Percentiles rank a stretch among this genome's conserved stretches.
Evolutionary conservation across 1,139 yeast genomes (phyloP).

Genomic region (Debaryomycetaceae sp.): DNA sequence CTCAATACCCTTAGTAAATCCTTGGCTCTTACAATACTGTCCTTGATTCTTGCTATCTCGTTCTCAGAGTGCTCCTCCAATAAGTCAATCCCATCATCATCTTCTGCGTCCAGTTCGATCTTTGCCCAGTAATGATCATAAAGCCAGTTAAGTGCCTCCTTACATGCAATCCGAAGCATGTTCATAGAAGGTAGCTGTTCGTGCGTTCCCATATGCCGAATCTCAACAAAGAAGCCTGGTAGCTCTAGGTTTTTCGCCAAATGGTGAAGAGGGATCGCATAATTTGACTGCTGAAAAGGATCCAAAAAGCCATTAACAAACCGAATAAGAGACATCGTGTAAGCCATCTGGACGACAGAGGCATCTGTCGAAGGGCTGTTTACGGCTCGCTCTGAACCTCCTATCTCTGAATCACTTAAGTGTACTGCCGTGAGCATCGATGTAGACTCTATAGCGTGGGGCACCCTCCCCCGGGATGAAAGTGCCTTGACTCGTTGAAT

Average conservation of each 20-base stretch:
- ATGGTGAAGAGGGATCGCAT: constrained; percentile 73
- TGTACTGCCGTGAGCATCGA: constrained; percentile 55
- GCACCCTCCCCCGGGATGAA: constrained; percentile 38
- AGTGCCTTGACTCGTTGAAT: constrained; percentile 46
- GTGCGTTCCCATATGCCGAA: constrained; percentile 90
- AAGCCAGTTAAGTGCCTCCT: constrained; percentile 73
- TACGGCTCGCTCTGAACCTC: constrained; percentile 10
- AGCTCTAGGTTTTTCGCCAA: constrained; percentile 67
- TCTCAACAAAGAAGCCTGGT: constrained; percentile 84
- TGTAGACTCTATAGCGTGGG: constrained; percentile 54
- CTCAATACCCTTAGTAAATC: constrained; percentile 3
- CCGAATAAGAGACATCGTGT: constrained; percentile 75
- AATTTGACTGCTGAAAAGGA: constrained; percentile 75
- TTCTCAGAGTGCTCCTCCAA: constrained; percentile 11
- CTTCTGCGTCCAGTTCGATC: constrained; percentile 15
- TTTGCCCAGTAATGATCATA: constrained; percentile 68
- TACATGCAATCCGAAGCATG: constrained; percentile 56
- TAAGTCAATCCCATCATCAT: constrained; percentile 4
- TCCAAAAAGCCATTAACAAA: constrained; percentile 92
- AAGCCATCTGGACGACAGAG: constrained; percentile 44
- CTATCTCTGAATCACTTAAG: constrained; percentile 39
- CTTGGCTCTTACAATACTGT: constrained; percentile 1
- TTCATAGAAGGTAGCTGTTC: constrained; percentile 73
- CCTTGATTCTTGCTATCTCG: constrained; percentile 1
- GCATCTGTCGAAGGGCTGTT: constrained; percentile 15